Base-by-base conservation (phyloP, 495 filamentous ascomycete genomes). In the Hyphodiscus hymeniophilus region DNA sequence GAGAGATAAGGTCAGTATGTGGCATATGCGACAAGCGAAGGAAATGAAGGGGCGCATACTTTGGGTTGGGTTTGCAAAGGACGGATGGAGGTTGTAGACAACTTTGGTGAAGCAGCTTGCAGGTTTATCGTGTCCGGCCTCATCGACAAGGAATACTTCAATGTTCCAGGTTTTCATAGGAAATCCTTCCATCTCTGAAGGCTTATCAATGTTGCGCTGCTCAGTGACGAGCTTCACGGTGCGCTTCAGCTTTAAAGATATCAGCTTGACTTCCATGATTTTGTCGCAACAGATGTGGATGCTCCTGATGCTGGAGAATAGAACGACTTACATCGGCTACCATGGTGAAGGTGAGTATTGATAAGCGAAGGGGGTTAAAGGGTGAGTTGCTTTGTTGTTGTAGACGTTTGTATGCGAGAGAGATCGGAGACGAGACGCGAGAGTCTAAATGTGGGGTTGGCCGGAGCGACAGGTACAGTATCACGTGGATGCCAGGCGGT, bases 141-240 rank as follows among this genome's bases (percentile, higher is more conserved):
- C 62, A 58, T 81, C 66, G 49, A 87, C 56, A 54, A 85, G 31
- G 59, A 78, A 69, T 61, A 89, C 66, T 64, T 79, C 63, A 63
- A 84, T 70, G 42, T 79, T 70, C 85, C 85, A 71, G 59, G 82
- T 65, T 58, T 92, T 87, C 75, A 95, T 87, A 3, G 92, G 92
- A 62, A 89, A 95, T 13, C 89, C 92, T 60, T 94, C 87, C 54
- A 81, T 74, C 33, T 80, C 79, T 2, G 84, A 82, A 18, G 83
- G 74, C 69, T 89, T 83, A 61, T 79, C 69, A 56, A 89, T 82
- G 63, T 87, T 77, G 50, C 79, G 76, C 66, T 96, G 91, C 66
- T 89, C 82, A 21, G 92, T 98, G 51, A 96, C 75, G 66, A 98
- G 76, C 74, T 91, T 90, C 63, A 98, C 75, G 48, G 75, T 86